Percentiles rank a stretch among this genome's conserved stretches.
Evolutionary conservation across 257 asterid genomes (phyloP).

Genomic region (Thymus quinquecostatus): DNA sequence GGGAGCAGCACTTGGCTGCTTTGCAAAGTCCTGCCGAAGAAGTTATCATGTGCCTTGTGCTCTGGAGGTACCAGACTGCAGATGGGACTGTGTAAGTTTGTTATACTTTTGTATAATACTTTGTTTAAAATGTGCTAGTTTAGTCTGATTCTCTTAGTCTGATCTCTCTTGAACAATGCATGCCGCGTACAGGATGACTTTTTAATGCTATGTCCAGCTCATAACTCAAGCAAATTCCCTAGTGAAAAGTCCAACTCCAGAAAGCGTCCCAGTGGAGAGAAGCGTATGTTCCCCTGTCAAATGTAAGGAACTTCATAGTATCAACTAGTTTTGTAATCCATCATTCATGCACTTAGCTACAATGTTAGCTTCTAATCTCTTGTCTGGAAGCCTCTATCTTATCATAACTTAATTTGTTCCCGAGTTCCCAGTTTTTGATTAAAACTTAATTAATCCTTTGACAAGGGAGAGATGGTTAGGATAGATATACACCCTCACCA

Average conservation of each 20-base stretch:
- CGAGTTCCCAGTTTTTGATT: not conserved
- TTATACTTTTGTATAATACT: slow-evolving; percentile 2
- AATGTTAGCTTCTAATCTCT: not conserved
- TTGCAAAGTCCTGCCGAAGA: slow-evolving; percentile 72
- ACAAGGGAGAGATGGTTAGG: not conserved
- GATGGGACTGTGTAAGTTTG: slow-evolving; percentile 83
- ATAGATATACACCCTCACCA: not conserved
- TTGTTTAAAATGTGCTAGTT: slow-evolving; percentile 20
- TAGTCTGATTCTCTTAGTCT: slow-evolving; percentile 3
- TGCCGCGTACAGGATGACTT: slow-evolving; percentile 59
- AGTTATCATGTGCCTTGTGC: slow-evolving; percentile 96
- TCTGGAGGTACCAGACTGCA: slow-evolving; percentile 60
- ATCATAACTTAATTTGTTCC: slow-evolving; percentile 10
- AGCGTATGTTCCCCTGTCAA: slow-evolving; percentile 36
- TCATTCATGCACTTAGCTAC: not conserved
- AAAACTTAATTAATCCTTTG: not conserved
- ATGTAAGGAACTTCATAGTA: slow-evolving; percentile 41
- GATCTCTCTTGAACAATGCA: slow-evolving; percentile 1
- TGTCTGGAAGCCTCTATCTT: slow-evolving; percentile 17
- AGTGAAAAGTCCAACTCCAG: slow-evolving; percentile 55
- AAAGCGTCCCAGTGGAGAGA: slow-evolving; percentile 39
- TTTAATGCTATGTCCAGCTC: slow-evolving; percentile 82
- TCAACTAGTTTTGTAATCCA: not conserved
- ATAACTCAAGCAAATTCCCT: slow-evolving; percentile 71
- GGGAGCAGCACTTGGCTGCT: slow-evolving; percentile 98